Evolutionary conservation across 176 grass and related monocot genomes (phyloP).

Genomic region (Paspalum notatum): DNA sequence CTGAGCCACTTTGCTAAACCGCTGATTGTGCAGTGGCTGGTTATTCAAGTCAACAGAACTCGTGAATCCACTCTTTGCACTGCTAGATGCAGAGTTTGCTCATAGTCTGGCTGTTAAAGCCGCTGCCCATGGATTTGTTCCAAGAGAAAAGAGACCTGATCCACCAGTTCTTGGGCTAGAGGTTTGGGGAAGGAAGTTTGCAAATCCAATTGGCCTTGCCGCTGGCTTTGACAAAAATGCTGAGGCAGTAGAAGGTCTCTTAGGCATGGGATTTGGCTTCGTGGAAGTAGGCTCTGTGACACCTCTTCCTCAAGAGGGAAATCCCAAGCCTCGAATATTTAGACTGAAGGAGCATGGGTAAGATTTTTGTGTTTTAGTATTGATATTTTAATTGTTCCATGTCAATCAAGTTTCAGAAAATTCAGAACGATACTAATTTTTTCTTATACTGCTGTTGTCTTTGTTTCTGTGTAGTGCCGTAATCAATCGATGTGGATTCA

Average conservation of each 20-base stretch:
- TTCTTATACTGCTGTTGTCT: conserved; percentile 30
- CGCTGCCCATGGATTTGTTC: conserved; percentile 82
- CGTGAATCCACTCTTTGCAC: conserved; percentile 80
- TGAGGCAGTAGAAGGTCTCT: conserved; percentile 83
- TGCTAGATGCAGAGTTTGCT: conserved; percentile 90
- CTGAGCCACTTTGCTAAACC: conserved; percentile 21
- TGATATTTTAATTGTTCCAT: background rate
- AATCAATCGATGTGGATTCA: conserved; percentile 93
- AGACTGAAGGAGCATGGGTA: conserved; percentile 84
- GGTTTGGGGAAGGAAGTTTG: conserved; percentile 86
- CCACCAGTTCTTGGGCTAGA: conserved; percentile 76
- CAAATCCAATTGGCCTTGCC: conserved; percentile 90
- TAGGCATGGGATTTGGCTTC: conserved; percentile 95
- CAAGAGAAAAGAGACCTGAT: conserved; percentile 91
- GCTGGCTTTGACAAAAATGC: conserved; percentile 99
- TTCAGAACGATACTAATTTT: conserved; percentile 2
- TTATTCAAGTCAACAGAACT: conserved; percentile 82
- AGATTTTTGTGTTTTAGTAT: conserved; percentile 29
- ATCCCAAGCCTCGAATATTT: conserved; percentile 92
- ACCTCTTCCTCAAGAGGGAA: conserved; percentile 91
- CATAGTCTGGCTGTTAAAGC: conserved; percentile 81
- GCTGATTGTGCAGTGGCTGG: conserved; percentile 69
- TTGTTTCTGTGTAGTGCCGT: conserved; percentile 61
- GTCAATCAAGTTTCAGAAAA: conserved; percentile 14
- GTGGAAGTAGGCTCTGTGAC: conserved; percentile 98